Base-by-base conservation (phyloP, 1,284 basidiomycete genomes). In the Ustilago sp. region DNA sequence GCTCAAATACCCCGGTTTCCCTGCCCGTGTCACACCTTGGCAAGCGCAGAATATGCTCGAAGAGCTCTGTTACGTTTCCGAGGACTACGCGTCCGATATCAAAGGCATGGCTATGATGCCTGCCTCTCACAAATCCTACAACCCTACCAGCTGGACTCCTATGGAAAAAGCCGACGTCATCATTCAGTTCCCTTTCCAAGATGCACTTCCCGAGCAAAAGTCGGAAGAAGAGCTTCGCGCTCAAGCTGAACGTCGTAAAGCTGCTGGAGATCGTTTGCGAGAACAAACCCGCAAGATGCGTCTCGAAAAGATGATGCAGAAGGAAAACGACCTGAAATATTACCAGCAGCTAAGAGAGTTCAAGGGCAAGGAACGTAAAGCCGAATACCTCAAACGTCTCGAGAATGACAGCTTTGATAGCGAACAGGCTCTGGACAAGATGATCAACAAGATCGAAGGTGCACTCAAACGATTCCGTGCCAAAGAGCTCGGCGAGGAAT, bases 1-100 rank as follows among this genome's bases (percentile, higher is more conserved):
- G 85, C 90, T 99, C 63, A 99, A 99, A 86, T 98, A 99, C 84
- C 93, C 97, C 15, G 92, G 89, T 50, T 99, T 99, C 79, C 90
- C 90, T 0, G 86, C 88, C 13, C 87, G 89, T 41, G 88, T 91
- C 50, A 89, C 89, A 0, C 77, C 84, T 5, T 84, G 86, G 41
- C 90, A 91, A 81, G 88, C 89, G 5, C 88, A 88, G 92, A 94
- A 93, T 90, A 94, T 98, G 90, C 88, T 94, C 41, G 93, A 93
- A 76, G 93, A 91, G 65, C 92, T 94, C 77, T 95, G 94, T 86
- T 92, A 93, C 86, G 93, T 96, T 80, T 90, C 94, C 0, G 87
- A 89, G 0, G 92, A 97, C 86, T 98, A 97, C 85, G 88, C 90
- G 0, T 86, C 88, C 1, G 90, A 92, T 31, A 88, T 98, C 41